Conservation (phyloP, 2,329 filamentous ascomycete genomes). For the Fusarium praegraminearum region DNA sequence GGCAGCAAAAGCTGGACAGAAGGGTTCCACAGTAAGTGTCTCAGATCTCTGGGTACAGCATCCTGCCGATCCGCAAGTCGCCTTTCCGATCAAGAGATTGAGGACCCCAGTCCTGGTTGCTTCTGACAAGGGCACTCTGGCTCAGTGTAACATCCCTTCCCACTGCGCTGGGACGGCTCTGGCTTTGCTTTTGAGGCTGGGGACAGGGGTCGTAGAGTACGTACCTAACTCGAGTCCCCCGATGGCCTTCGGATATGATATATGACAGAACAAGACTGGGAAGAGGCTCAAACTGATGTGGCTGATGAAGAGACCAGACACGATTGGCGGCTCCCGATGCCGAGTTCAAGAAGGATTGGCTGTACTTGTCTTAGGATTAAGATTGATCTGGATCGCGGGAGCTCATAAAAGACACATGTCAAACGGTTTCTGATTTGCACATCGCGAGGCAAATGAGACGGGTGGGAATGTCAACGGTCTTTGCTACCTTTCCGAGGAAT, state of each 20-base stretch:
- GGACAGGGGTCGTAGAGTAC: background rate
- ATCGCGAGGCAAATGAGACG: background rate
- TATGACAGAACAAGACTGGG: conserved; percentile 8
- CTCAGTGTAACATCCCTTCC: conserved; percentile 14
- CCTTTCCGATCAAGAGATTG: background rate
- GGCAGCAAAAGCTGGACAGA: conserved; percentile 4
- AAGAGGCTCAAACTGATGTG: conserved; percentile 30
- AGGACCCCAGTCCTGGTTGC: conserved; percentile 10
- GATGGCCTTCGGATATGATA: conserved; percentile 36
- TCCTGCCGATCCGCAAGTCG: conserved; percentile 32
- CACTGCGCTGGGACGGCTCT: conserved; percentile 24
- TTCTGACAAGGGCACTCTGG: conserved; percentile 22
- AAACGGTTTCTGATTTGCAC: conserved; percentile 30
- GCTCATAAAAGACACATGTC: conserved; percentile 20
- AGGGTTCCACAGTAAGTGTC: conserved; percentile 29
- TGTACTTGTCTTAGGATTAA: background rate
- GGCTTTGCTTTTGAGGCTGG: background rate
- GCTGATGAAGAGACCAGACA: background rate
- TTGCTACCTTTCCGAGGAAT: conserved; percentile 35
- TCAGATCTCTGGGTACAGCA: conserved; percentile 37
- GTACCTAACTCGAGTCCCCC: background rate
- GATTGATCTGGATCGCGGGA: conserved; percentile 11
- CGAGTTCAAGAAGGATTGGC: background rate
- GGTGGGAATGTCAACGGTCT: conserved; percentile 33
- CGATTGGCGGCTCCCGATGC: conserved; percentile 1